These are phyloP conservation scores for Suhomyces wounanorum DNA, from an alignment of 1,139 yeast genomes.

Conservation along the genomic window DNA sequence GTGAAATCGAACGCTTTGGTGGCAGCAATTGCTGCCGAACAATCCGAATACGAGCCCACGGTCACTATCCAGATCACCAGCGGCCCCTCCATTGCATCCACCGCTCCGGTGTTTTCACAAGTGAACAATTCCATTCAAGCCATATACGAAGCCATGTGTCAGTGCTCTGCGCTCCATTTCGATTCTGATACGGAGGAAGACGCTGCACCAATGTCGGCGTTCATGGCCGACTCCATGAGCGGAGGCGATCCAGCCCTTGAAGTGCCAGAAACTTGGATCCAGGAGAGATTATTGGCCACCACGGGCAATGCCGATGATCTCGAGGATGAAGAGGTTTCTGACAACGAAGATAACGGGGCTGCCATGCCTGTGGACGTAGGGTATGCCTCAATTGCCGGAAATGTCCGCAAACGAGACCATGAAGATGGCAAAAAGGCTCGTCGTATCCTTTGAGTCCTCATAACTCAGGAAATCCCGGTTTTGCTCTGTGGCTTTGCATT, in stretches of 20 bases:
- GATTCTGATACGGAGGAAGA: conserved; percentile 31
- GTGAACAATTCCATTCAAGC: conserved; percentile 14
- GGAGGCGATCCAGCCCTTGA: conserved; percentile 18
- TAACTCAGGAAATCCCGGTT: neutral
- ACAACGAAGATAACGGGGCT: conserved; percentile 26
- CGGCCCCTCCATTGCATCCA: conserved; percentile 1
- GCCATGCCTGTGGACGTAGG: conserved; percentile 52
- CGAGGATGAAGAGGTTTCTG: conserved; percentile 21
- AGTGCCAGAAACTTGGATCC: conserved; percentile 27
- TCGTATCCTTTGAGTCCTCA: neutral
- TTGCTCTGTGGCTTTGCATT: neutral
- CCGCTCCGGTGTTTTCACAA: conserved; percentile 17
- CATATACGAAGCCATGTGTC: conserved; percentile 39
- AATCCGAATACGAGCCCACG: conserved; percentile 21
- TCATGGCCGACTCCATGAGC: neutral
- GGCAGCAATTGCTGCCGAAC: conserved; percentile 15
- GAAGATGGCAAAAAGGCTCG: conserved; percentile 12
- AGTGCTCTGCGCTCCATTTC: conserved; percentile 42
- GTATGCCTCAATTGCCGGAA: conserved; percentile 39
- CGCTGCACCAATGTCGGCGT: conserved; percentile 4
- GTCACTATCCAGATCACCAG: conserved; percentile 21
- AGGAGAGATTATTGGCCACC: conserved; percentile 21
- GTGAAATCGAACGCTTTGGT: conserved; percentile 26
- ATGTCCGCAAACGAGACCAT: conserved; percentile 30
- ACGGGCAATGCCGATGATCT: conserved; percentile 44